Base-by-base conservation (phyloP, 257 asterid species). In the Fraxinus cuspidata region DNA sequence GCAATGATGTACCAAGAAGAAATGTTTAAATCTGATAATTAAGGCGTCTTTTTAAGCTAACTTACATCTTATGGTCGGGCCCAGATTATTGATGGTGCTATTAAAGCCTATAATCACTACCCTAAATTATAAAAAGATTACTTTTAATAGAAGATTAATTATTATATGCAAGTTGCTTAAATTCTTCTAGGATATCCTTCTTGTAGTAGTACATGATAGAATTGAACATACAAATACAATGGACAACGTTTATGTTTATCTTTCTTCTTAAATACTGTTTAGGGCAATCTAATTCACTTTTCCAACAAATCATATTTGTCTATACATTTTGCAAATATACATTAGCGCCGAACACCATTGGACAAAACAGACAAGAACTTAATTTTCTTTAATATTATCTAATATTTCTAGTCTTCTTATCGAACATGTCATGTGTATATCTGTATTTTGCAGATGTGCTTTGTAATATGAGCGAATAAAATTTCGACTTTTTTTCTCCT, bases 91-190 rank as follows among this genome's bases (percentile, higher is more conserved):
- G 78, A 68, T 79, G 75, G 69, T 63, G 31, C 19, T 53, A 1
- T 51, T 18, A 29, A 74, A 71, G 74, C 67, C 72, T 69, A 68
- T 3, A 47, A 28, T 71, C 70, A 72, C 67, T 76, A 35, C 47
- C 16, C 44, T 11, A 23, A 51, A 42, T 21, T 34, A 25, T 11
- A 32, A 16, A 13, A 5, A 56, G 18, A n/a, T 32, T 56, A 11
- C 34, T 34, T 27, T 18, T 10, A 28, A 32, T 74, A 12, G 75
- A 78, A 79, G 74, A 25, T 38, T 69, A 66, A 27, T 23, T 16
- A 18, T 28, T 23, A 12, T 37, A 71, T 76, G 67, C 76, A 77
- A 63, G 72, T 71, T 56, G 70, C 78, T 85, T 75, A 28, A 67
- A 78, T 81, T 64, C 77, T 77, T 81, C 72, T 37, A 64, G 10